Percentiles rank a stretch among this genome's conserved stretches.
Evolutionary conservation across 1,284 basidiomycete genomes (phyloP).

Genomic region (Boletus holoroseus): DNA sequence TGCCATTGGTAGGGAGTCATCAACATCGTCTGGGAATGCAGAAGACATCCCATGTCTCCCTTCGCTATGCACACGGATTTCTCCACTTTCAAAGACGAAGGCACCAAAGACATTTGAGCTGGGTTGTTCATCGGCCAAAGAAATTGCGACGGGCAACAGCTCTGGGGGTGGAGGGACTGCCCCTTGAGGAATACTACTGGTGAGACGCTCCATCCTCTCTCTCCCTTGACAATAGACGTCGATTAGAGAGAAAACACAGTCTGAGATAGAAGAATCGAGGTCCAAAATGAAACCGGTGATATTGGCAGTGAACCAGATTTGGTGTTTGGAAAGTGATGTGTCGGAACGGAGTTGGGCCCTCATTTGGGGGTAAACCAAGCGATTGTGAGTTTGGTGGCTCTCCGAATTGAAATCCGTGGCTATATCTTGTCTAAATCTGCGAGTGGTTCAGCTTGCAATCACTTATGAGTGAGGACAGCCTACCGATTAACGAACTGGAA

Average conservation of each 20-base stretch:
- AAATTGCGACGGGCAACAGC: slow-evolving; percentile 1
- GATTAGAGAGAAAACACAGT: slow-evolving; percentile 73
- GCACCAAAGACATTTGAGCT: slow-evolving; percentile 68
- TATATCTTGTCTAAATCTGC: slow-evolving; percentile 71
- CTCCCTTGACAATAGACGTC: slow-evolving; percentile 84
- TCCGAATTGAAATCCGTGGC: slow-evolving; percentile 67
- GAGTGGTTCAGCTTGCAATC: slow-evolving; percentile 9
- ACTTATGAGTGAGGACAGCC: slow-evolving; percentile 17
- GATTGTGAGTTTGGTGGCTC: slow-evolving; percentile 67
- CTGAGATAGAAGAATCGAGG: slow-evolving; percentile 76
- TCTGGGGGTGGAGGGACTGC: slow-evolving; percentile 31
- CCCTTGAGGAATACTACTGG: slow-evolving; percentile 45
- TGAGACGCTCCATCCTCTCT: slow-evolving; percentile 64
- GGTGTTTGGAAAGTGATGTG: slow-evolving; percentile 45
- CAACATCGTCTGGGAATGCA: slow-evolving; percentile 40
- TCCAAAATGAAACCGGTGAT: slow-evolving; percentile 86
- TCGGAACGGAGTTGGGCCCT: slow-evolving; percentile 67
- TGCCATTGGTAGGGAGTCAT: slow-evolving; percentile 44
- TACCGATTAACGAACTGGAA: slow-evolving; percentile 82
- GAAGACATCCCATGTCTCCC: slow-evolving; percentile 35
- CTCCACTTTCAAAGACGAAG: slow-evolving; percentile 76
- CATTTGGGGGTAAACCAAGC: slow-evolving; percentile 76
- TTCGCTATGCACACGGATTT: slow-evolving; percentile 60
- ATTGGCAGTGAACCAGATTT: slow-evolving; percentile 62
- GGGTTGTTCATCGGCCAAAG: slow-evolving; percentile 24